These are phyloP conservation scores for Paramecium sonneborni DNA, from an alignment of 73 alveolate genomes.

Conservation along the genomic window DNA sequence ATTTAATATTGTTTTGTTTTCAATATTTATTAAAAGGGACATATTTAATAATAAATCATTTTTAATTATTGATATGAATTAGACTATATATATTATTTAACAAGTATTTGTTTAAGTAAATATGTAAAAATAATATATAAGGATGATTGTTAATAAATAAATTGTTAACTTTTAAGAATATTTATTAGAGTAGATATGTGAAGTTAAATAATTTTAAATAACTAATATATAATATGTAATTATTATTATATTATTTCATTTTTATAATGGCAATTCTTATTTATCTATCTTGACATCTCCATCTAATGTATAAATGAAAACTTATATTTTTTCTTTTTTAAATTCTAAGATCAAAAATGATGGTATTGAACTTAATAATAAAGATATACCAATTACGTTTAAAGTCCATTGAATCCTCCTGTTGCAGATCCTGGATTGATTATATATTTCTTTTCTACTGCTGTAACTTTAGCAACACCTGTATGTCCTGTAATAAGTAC, in stretches of 20 bases:
- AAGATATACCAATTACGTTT: neutral
- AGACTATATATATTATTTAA: too few species aligned
- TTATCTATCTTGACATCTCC: neutral
- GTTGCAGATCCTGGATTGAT: constrained; percentile 96
- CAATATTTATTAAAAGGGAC: too few species aligned
- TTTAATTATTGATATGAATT: too few species aligned
- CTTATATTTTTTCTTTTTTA: neutral
- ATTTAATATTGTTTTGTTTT: too few species aligned
- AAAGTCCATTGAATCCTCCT: constrained; percentile 91
- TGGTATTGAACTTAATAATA: neutral
- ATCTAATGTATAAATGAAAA: neutral
- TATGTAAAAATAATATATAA: too few species aligned
- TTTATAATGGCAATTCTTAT: neutral
- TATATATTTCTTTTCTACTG: constrained; percentile 93
- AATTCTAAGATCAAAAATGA: constrained; percentile 8
- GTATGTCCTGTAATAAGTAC: constrained; percentile 92
- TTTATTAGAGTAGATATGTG: too few species aligned
- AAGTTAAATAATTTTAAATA: too few species aligned
- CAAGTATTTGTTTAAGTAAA: too few species aligned
- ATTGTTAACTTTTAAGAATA: too few species aligned
- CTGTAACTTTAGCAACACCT: constrained; percentile 79
- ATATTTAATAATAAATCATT: too few species aligned
- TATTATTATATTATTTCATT: neutral
- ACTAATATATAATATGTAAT: neutral
- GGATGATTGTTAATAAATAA: too few species aligned